Evolutionary conservation across 768 basidiomycete genomes (phyloP).

Genomic region (Xerocomellus chrysenteron): DNA sequence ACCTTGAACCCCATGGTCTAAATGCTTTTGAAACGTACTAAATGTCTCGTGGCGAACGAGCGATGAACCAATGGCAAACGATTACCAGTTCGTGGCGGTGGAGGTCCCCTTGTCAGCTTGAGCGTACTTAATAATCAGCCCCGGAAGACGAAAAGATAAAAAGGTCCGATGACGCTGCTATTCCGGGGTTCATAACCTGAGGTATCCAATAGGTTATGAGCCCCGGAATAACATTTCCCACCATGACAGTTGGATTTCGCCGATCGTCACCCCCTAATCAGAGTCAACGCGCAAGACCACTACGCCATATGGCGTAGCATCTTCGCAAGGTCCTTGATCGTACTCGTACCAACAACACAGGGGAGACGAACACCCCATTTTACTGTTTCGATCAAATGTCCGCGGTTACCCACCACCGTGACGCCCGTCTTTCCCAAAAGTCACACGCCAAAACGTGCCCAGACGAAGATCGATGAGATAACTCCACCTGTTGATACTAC

Average conservation of each 20-base stretch:
- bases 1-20: slow-evolving; percentile 4
- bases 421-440: not conserved
- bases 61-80: not conserved
- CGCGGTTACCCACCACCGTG: slow-evolving; percentile 13
- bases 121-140: not conserved
- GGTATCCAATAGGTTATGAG: slow-evolving; percentile 24
- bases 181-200: slow-evolving; percentile 16
- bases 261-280: not conserved
- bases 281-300: slow-evolving; percentile 3
- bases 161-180: slow-evolving; percentile 11
- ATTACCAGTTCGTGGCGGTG: not conserved
- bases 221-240: slow-evolving; percentile 22
- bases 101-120: not conserved
- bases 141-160: slow-evolving; percentile 2
- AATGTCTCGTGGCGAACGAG: slow-evolving; percentile 1
- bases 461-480: slow-evolving; percentile 4
- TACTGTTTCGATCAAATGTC: slow-evolving; percentile 3
- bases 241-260: slow-evolving; percentile 8
- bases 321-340: not conserved
- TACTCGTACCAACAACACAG: not conserved
- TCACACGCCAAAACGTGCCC: not conserved
- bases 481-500: not conserved
- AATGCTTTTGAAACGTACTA: slow-evolving; percentile 10
- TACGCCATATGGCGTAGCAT: slow-evolving; percentile 7
- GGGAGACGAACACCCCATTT: no score